phyloP scores from a whole-genome alignment of 495 filamentous ascomycete genomes.

The Xylaria telfairii region DNA sequence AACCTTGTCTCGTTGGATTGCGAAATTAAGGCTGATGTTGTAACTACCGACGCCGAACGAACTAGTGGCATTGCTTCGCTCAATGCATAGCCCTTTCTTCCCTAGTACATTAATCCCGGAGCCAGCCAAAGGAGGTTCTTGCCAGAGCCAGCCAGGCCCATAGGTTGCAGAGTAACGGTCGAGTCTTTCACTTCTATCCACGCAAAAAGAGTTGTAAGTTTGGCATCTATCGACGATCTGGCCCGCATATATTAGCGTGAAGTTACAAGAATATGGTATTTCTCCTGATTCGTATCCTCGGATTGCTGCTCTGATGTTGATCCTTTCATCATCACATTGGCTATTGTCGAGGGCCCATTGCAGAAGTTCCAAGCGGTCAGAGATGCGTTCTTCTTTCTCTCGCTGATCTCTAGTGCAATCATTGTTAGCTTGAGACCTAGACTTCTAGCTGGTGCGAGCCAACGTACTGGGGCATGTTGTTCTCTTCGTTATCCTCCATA shows the following conservation, averaged over 20 bases:
- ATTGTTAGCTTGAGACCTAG: conserved; percentile 24
- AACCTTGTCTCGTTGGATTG: conserved; percentile 5
- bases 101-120: conserved; percentile 26
- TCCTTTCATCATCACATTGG: conserved; percentile 46
- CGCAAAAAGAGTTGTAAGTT: conserved; percentile 44
- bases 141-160: conserved; percentile 58
- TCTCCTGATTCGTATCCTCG: conserved; percentile 48
- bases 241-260: conserved; percentile 54
- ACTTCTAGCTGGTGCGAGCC: not conserved
- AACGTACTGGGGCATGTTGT: conserved; percentile 47
- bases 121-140: conserved; percentile 51
- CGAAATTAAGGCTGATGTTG: conserved; percentile 29
- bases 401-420: conserved; percentile 28
- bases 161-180: conserved; percentile 45
- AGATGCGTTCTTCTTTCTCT: conserved; percentile 38
- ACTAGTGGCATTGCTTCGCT: not conserved
- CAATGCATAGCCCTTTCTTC: conserved; percentile 41
- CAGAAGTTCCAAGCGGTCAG: conserved; percentile 41
- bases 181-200: conserved; percentile 47
- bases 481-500: conserved; percentile 48
- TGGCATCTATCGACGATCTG: conserved; percentile 50
- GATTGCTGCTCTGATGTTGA: conserved; percentile 53
- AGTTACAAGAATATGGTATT: conserved; percentile 47
- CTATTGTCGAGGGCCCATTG: conserved; percentile 39
- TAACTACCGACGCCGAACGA: conserved; percentile 7